These are phyloP conservation scores for Pascua guehoae DNA, from an alignment of 1,284 basidiomycete genomes.

Conservation along the genomic window DNA sequence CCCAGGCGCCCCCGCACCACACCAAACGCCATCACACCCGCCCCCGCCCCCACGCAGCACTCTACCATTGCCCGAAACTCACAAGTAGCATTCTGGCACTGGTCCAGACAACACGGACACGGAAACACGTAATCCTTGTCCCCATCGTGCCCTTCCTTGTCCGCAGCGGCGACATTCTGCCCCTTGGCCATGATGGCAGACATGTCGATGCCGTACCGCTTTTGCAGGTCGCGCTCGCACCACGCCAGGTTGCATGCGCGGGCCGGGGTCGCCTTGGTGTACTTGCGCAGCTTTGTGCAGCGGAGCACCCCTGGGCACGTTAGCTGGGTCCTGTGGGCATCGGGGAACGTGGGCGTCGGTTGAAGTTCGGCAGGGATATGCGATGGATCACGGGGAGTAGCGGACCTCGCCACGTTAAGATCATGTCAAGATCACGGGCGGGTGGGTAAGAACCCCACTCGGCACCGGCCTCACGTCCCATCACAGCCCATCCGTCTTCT, in stretches of 20 bases:
- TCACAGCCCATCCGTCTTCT: too few species aligned
- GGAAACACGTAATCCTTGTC: constrained; percentile 17
- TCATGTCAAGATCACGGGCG: too few species aligned
- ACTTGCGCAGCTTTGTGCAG: constrained; percentile 29
- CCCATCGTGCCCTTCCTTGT: constrained; percentile 12
- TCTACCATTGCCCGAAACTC: constrained; percentile 6
- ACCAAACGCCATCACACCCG: not conserved
- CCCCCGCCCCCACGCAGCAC: too few species aligned
- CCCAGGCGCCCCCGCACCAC: too few species aligned
- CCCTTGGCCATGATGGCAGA: constrained; percentile 1
- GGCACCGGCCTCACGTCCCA: too few species aligned
- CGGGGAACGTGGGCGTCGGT: not conserved
- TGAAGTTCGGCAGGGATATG: too few species aligned
- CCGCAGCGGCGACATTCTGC: not conserved
- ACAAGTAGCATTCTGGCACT: constrained; percentile 35
- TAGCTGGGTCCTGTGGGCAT: not conserved
- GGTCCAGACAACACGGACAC: constrained; percentile 33
- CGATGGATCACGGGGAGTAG: too few species aligned
- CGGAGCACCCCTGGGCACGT: constrained; percentile 20
- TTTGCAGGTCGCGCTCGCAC: constrained; percentile 29
- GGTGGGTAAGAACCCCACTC: too few species aligned
- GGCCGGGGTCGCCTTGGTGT: constrained; percentile 11
- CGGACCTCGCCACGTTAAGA: not conserved
- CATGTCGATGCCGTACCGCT: constrained; percentile 23
- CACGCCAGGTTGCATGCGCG: constrained; percentile 32